Base-by-base conservation (phyloP, 176 grass and related monocot species). In the Phoenix roebelenii region DNA sequence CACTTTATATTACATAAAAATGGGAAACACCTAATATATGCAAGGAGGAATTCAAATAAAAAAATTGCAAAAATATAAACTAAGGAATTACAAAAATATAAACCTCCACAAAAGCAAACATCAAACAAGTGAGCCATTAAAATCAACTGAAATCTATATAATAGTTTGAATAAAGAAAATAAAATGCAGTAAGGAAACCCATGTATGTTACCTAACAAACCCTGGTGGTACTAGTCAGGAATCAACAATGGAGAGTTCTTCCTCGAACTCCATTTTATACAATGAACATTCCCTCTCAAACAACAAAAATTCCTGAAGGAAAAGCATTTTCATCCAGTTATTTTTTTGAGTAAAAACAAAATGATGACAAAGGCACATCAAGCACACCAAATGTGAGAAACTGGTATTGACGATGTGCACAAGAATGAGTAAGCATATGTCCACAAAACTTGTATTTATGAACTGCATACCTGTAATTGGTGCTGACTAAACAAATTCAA, bases 401-500 rank as follows among this genome's bases (percentile, higher is more conserved):
- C 16, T 7, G 4, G 55, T 28, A 29, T 15, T 14, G 4, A 54
- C 1, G 23, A 50, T 57, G 65, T 22, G 54, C 49, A 26, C 28
- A 39, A 4, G 25, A 58, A 24, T 24, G 5, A 30, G 5, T 51
- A 15, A 20, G 29, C 5, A 54, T n/a, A 14, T 72, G 23, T 1
- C 30, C 18, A 63, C 23, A 30, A 44, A 30, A 22, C 3, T 16
- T 28, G 25, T 4, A 25, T 60, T 23, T 26, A 22, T 48, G 5
- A 54, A 50, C 22, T 7, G 1, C 51, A 55, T 63, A 97, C 92
- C 92, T 97, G 77, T 61, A 97, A 72, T 57, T 97, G 92, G 58
- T 82, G 92, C 73, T 88, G 87, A 71, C 92, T 97, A 78, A 97
- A 97, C 55, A 97, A 64, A 63, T 85, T 78, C 78, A 97, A 77